Conservation (phyloP, 768 basidiomycete genomes). For the Phylloporus arenicola region DNA sequence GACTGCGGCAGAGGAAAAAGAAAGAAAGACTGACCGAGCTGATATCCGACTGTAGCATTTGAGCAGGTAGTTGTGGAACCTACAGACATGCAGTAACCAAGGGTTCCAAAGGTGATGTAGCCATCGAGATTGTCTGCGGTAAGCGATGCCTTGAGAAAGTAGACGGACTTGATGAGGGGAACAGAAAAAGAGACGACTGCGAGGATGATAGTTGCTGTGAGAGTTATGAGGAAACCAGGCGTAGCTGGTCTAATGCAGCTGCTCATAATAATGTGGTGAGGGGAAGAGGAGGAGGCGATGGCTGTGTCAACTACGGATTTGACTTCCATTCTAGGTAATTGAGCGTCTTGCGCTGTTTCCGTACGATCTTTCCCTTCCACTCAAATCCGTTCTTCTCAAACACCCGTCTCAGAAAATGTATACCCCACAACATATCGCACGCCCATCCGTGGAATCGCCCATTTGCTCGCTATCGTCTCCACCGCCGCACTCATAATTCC, state of each 20-base stretch:
- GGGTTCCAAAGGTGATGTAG: conserved; percentile 75
- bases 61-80: conserved; percentile 63
- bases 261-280: conserved; percentile 39
- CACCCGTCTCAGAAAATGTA: conserved; percentile 46
- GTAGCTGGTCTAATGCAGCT: conserved; percentile 75
- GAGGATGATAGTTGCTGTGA: conserved; percentile 72
- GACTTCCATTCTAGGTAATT: conserved; percentile 33
- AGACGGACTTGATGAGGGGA: conserved; percentile 83
- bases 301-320: conserved; percentile 10
- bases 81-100: conserved; percentile 79
- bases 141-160: conserved; percentile 78
- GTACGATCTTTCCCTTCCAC: conserved; percentile 29
- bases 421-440: conserved; percentile 40
- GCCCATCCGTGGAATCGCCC: conserved; percentile 65
- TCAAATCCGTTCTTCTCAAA: conserved; percentile 65
- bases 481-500: conserved; percentile 74
- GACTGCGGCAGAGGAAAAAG: background rate
- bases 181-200: conserved; percentile 87
- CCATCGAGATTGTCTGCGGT: conserved; percentile 44
- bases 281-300: conserved; percentile 4
- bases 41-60: conserved; percentile 76
- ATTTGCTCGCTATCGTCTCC: conserved; percentile 45
- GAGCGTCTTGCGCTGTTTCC: conserved; percentile 35
- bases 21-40: conserved; percentile 58
- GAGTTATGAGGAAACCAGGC: conserved; percentile 81